These are phyloP conservation scores for Aspergillus texensis DNA, from an alignment of 2,329 filamentous ascomycete species.

Conservation along the genomic window DNA sequence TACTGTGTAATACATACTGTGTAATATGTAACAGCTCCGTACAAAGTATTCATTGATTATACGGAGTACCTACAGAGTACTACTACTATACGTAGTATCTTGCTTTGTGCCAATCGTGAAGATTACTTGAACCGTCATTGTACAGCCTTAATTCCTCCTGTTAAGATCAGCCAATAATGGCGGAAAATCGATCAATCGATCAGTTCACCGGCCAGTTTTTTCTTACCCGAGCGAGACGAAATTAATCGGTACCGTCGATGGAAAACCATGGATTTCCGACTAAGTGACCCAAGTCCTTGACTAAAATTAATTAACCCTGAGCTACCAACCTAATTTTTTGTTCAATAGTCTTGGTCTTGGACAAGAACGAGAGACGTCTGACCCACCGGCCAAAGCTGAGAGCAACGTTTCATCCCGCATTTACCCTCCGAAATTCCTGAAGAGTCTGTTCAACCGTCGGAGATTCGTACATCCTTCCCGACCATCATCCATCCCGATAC, in stretches of 20 bases:
- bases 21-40: not conserved
- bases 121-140: not conserved
- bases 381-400: not conserved
- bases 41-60: not conserved
- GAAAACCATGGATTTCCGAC: not conserved
- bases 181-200: not conserved
- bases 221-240: not conserved
- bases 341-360: not conserved
- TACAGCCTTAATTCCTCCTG: too few relatives aligned
- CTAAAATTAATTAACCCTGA: not conserved
- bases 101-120: not conserved
- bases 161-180: not conserved
- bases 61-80: too few relatives aligned
- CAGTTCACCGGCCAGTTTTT: not conserved
- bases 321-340: constrained; percentile 5
- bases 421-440: not conserved
- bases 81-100: not conserved
- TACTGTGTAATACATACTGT: too few relatives aligned
- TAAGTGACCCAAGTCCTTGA: not conserved
- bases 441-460: not conserved
- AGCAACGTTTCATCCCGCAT: constrained; percentile 7
- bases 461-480: not conserved
- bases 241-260: not conserved
- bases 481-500: not conserved
- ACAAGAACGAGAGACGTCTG: not conserved